Evolutionary conservation across 768 basidiomycete species (phyloP), one percentile per base, ranked within the genome.

Genomic region (Hortiboletus campestris): DNA sequence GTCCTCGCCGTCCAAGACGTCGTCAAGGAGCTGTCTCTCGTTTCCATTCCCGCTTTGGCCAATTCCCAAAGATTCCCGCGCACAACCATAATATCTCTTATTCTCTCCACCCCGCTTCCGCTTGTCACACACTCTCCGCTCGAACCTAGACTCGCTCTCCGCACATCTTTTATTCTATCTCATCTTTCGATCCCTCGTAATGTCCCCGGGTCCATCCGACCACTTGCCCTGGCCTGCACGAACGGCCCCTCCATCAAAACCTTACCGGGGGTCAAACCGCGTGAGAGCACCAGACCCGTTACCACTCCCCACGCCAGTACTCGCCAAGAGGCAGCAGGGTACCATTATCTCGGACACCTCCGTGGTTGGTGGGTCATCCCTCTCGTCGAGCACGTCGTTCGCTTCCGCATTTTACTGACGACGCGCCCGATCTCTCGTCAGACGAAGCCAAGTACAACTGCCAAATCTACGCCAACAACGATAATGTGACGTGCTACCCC

Each of bases 401-500:
- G 14, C 48, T 49, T 49, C 28, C 46, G 3, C 51, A 49, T 53
- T 28, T 45, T 45, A 17, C 59, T 66, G n/a, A 59, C 49, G 17
- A 32, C 45, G 22, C 32, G 36, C 56, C 22, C 49, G 57, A 55
- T 52, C 50, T 46, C 35, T 44, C 25, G 17, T 44, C 46, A 78
- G 70, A 46, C 1, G 50, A 55, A 19, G 88, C 88, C 9, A 64
- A 73, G 63, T 41, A 35, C 7, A 46, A 76, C 53, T 91, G 89
- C 64, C 63, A 86, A 66, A 29, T 81, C 45, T 66, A 71, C 56
- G 83, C 85, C 22, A 84, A 84, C 58, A 94, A 94, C 74, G 71
- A 82, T 46, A 76, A 91, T 57, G 78, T 85, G 41, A 89, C 91
- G 9, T 95, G 94, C 69, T 94, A 79, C 67, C 94, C 94, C 11